Percentiles rank a stretch among this genome's conserved stretches.
These are phyloP conservation scores for Nicotiana otophora DNA, from an alignment of 257 asterid species.

Conservation along the genomic window DNA sequence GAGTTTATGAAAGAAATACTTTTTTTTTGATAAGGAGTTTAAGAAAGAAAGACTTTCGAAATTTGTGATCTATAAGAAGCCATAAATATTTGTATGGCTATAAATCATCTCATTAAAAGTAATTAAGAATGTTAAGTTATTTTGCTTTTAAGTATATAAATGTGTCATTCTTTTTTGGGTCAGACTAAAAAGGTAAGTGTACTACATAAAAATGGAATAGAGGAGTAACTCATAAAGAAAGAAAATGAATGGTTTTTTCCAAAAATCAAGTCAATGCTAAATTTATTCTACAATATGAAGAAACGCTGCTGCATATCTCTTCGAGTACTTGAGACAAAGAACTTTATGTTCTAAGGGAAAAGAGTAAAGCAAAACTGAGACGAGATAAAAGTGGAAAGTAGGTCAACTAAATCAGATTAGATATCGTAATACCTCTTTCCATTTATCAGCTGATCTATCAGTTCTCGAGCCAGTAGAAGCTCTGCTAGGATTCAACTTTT, in stretches of 20 bases:
- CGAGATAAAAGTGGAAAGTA: background rate
- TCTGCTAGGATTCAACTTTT: conserved; percentile 20
- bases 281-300: background rate
- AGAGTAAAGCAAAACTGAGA: background rate
- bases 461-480: conserved; percentile 36
- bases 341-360: background rate
- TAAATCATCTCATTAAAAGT: too few relatives aligned
- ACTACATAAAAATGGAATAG: too few relatives aligned
- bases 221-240: background rate
- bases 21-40: too few relatives aligned
- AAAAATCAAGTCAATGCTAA: background rate
- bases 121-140: too few relatives aligned
- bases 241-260: background rate
- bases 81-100: too few relatives aligned
- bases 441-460: conserved; percentile 55
- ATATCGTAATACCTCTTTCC: conserved; percentile 52
- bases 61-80: too few relatives aligned
- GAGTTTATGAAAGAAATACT: too few relatives aligned
- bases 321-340: background rate
- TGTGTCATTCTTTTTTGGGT: too few relatives aligned
- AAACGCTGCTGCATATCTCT: background rate
- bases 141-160: too few relatives aligned
- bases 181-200: too few relatives aligned
- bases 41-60: too few relatives aligned
- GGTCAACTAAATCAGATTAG: background rate